Conservation (phyloP, 2,329 filamentous ascomycete genomes). For the Botrytis galanthina region DNA sequence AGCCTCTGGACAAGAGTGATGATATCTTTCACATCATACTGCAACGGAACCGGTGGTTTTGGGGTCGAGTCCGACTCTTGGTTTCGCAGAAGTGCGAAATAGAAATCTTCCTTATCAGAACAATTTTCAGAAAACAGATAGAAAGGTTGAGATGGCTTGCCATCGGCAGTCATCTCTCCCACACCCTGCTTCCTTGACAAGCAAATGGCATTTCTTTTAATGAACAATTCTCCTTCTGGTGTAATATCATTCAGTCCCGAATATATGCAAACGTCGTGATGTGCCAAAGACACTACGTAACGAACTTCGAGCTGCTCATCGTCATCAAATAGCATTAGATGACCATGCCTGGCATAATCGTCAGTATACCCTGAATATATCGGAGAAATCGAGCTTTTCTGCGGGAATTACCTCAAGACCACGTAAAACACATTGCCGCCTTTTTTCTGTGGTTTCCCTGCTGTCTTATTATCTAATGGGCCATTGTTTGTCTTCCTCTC, state of each 20-base stretch:
- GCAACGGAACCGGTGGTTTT: slow-evolving; percentile 64
- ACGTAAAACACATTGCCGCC: slow-evolving; percentile 92
- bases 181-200: slow-evolving; percentile 63
- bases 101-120: slow-evolving; percentile 97
- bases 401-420: slow-evolving; percentile 65
- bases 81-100: slow-evolving; percentile 84
- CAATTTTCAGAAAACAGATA: slow-evolving; percentile 93
- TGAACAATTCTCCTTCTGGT: slow-evolving; percentile 89
- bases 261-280: slow-evolving; percentile 83
- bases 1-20: slow-evolving; percentile 86
- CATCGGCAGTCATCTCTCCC: slow-evolving; percentile 55
- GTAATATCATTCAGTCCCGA: slow-evolving; percentile 69
- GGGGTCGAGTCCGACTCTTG: slow-evolving; percentile 66
- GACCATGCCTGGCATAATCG: slow-evolving; percentile 66
- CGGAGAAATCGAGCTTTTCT: not conserved
- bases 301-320: slow-evolving; percentile 92
- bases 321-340: slow-evolving; percentile 97
- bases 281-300: slow-evolving; percentile 88
- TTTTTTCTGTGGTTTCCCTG: slow-evolving; percentile 45
- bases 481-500: slow-evolving; percentile 63
- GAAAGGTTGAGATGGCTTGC: slow-evolving; percentile 72
- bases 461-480: slow-evolving; percentile 38
- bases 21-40: slow-evolving; percentile 81
- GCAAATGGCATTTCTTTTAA: slow-evolving; percentile 88
- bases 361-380: not conserved